Percentiles rank a stretch among this genome's conserved stretches.
Conservation (phyloP, 1,139 yeast species). For the Spencermartinsiella ligniputridi region DNA sequence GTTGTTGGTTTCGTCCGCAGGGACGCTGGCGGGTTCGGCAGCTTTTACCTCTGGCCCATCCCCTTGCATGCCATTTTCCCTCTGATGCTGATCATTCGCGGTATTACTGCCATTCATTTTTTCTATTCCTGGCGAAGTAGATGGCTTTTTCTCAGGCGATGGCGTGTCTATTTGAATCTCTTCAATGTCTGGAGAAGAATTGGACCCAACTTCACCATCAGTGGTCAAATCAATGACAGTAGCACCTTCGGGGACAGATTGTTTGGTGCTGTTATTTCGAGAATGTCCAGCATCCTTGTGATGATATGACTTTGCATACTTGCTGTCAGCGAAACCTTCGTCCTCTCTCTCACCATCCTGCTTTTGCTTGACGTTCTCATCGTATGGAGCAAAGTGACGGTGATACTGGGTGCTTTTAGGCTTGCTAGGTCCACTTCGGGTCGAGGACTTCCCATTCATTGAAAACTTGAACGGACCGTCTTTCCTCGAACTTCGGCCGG, state of each 20-base stretch:
- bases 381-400: not conserved
- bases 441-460: not conserved
- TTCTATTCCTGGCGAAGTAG: not conserved
- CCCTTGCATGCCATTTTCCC: not conserved
- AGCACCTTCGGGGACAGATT: constrained; percentile 4
- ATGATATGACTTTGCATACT: not conserved
- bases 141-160: not conserved
- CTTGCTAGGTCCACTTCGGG: not conserved
- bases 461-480: constrained; percentile 4
- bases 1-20: not conserved
- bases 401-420: not conserved
- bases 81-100: not conserved
- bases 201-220: constrained; percentile 13
- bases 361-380: not conserved
- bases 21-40: not conserved
- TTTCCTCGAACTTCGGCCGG: not conserved
- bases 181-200: constrained; percentile 3
- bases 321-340: not conserved
- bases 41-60: not conserved
- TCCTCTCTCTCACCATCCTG: constrained; percentile 4
- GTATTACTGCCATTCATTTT: not conserved
- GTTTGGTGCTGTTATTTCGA: not conserved
- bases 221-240: constrained; percentile 19
- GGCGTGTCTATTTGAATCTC: constrained; percentile 2
- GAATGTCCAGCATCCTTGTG: not conserved